These are phyloP conservation scores for Aspergillus amoenus DNA, from an alignment of 2,329 filamentous ascomycete species.

Conservation along the genomic window DNA sequence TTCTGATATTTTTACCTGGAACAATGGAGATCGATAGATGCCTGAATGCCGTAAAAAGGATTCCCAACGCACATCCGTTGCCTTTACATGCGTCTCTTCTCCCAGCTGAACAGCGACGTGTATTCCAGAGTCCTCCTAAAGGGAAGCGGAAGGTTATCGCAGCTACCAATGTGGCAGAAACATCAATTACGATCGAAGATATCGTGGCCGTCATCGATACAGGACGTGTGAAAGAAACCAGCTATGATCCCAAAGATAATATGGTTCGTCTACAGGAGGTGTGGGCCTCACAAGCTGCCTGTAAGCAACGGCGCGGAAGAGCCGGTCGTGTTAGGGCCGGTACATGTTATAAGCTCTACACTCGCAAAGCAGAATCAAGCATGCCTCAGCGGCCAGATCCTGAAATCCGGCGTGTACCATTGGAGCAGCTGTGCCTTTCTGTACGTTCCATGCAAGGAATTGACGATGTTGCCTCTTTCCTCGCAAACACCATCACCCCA, in stretches of 20 bases:
- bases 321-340: slow-evolving; percentile 90
- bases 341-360: slow-evolving; percentile 94
- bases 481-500: slow-evolving; percentile 83
- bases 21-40: slow-evolving; percentile 87
- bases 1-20: slow-evolving; percentile 93
- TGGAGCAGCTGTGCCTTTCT: slow-evolving; percentile 91
- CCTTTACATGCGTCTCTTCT: slow-evolving; percentile 91
- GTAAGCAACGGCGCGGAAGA: slow-evolving; percentile 89
- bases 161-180: slow-evolving; percentile 96
- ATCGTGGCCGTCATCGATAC: slow-evolving; percentile 95
- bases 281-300: slow-evolving; percentile 91
- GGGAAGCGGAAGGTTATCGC: slow-evolving; percentile 91
- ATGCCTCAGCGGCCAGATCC: slow-evolving; percentile 90
- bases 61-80: slow-evolving; percentile 71
- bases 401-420: slow-evolving; percentile 86
- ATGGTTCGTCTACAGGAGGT: slow-evolving; percentile 94
- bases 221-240: slow-evolving; percentile 93
- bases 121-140: slow-evolving; percentile 73
- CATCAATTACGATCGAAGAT: slow-evolving; percentile 97
- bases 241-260: slow-evolving; percentile 86
- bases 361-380: slow-evolving; percentile 73
- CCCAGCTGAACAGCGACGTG: slow-evolving; percentile 80
- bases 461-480: slow-evolving; percentile 74
- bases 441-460: slow-evolving; percentile 90
- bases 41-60: slow-evolving; percentile 64